Evolutionary conservation across 2,329 filamentous ascomycete species (phyloP).

Genomic region (Sphaerulina populicola): DNA sequence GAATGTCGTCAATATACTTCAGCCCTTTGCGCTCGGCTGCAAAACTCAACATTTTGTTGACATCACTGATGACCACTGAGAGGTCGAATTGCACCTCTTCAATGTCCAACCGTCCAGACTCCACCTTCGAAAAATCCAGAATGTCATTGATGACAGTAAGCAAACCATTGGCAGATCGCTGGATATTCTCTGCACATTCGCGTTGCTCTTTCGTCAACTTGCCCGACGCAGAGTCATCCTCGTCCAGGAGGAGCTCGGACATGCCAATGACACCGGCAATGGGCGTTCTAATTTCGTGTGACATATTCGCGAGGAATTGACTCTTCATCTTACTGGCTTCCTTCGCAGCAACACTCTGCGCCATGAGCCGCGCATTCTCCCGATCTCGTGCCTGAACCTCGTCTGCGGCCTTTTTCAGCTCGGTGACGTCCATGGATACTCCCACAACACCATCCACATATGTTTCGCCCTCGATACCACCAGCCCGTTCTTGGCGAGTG

Average conservation of each 20-base stretch:
- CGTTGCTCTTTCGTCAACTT: constrained; percentile 58
- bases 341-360: constrained; percentile 69
- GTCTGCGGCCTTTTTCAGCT: constrained; percentile 56
- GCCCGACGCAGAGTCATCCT: constrained; percentile 34
- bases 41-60: constrained; percentile 80
- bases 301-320: constrained; percentile 63
- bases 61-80: constrained; percentile 64
- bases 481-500: constrained; percentile 47
- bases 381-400: constrained; percentile 54
- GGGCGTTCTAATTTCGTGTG: constrained; percentile 42
- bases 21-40: constrained; percentile 73
- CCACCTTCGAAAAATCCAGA: constrained; percentile 75
- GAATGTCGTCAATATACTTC: constrained; percentile 58
- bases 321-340: constrained; percentile 73
- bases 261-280: constrained; percentile 76
- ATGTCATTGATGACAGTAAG: constrained; percentile 88
- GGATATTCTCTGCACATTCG: constrained; percentile 69
- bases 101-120: constrained; percentile 67
- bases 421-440: constrained; percentile 72
- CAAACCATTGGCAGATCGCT: constrained; percentile 69
- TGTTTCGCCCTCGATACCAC: constrained; percentile 44
- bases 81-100: constrained; percentile 74
- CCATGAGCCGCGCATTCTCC: constrained; percentile 61
- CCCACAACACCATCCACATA: constrained; percentile 65
- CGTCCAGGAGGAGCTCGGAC: constrained; percentile 65